Evolutionary conservation across 2,329 filamentous ascomycete genomes (phyloP).

Genomic region (Neurospora crassa): DNA sequence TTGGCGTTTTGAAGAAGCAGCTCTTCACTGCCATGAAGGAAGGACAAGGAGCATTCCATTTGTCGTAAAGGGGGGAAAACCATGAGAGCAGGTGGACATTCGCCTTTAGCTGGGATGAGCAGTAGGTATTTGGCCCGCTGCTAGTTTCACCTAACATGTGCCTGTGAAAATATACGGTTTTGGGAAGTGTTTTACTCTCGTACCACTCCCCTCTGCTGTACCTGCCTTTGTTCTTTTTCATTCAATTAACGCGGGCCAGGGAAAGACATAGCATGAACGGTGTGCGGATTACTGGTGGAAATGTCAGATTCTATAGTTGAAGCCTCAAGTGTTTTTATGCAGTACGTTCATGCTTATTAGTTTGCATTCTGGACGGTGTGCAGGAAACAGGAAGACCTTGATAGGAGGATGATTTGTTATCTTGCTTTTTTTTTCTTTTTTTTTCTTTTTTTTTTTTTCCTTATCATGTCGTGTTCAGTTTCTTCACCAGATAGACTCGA

Average conservation of each 20-base stretch:
- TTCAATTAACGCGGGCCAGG: not conserved
- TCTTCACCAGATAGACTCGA: not conserved
- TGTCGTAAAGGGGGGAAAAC: slow-evolving; percentile 49
- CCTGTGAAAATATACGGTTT: not conserved
- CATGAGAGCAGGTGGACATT: not conserved
- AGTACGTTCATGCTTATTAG: not conserved
- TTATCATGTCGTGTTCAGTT: not conserved
- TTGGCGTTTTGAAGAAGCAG: slow-evolving; percentile 68
- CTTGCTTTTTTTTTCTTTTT: not conserved
- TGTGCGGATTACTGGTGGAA: not conserved
- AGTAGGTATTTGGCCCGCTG: not conserved
- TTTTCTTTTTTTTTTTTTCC: not conserved
- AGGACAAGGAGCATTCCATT: slow-evolving; percentile 94
- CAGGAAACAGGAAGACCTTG: not conserved
- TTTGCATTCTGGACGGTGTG: not conserved
- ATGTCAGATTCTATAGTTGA: not conserved
- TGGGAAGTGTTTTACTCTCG: not conserved
- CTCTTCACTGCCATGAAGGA: slow-evolving; percentile 82
- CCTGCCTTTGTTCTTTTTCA: not conserved
- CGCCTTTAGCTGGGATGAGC: not conserved
- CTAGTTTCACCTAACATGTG: not conserved
- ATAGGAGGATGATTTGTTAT: not conserved
- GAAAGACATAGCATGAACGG: not conserved
- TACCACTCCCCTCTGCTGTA: not conserved
- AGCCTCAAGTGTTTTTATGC: not conserved